Percentiles rank a stretch among this genome's conserved stretches.
These are phyloP conservation scores for Mycena leptocephala DNA, from an alignment of 768 basidiomycete species.

Conservation along the genomic window DNA sequence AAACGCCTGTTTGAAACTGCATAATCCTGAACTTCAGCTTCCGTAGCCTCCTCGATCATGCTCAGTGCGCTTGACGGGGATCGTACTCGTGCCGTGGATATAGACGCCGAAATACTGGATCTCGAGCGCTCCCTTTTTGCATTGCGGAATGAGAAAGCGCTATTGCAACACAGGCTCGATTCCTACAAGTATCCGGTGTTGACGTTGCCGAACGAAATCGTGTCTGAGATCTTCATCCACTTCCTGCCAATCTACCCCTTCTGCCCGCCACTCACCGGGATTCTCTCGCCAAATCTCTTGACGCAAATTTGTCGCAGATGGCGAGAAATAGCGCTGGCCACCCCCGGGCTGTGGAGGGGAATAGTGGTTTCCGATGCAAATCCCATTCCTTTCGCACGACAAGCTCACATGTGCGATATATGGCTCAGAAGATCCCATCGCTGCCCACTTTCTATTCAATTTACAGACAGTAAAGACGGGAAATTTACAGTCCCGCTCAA, in stretches of 20 bases:
- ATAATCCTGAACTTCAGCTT: no score
- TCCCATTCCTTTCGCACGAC: background rate
- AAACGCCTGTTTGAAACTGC: no score
- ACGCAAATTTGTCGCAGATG: background rate
- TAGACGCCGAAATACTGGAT: background rate
- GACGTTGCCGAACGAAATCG: background rate
- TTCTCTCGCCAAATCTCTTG: background rate
- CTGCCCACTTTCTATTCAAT: background rate
- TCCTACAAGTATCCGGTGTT: background rate
- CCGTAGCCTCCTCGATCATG: no score
- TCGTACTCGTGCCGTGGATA: background rate
- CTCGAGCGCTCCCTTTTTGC: background rate
- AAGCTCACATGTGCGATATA: background rate
- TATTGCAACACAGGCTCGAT: background rate
- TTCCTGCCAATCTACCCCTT: background rate
- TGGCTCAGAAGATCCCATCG: background rate
- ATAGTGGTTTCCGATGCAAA: background rate
- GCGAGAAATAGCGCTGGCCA: background rate
- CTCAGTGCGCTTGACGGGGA: background rate
- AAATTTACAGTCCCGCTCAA: no score
- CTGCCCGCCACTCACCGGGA: background rate
- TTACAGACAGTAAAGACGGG: no score
- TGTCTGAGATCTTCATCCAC: background rate
- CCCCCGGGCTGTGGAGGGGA: background rate
- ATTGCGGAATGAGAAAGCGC: background rate